Base-by-base conservation (phyloP, 2,329 filamentous ascomycete species). In the Calonectria hawksworthii region DNA sequence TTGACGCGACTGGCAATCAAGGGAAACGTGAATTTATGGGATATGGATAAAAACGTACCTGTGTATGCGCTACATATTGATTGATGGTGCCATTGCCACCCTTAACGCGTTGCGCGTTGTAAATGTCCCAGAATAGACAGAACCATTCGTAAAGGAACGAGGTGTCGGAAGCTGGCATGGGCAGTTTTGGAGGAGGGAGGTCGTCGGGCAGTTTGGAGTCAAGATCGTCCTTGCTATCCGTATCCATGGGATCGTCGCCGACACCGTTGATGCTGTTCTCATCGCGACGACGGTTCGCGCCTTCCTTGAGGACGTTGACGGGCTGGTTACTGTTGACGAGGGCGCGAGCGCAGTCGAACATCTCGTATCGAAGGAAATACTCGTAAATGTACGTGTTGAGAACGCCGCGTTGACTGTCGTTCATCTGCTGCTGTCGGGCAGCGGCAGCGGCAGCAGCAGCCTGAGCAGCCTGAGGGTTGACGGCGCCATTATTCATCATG, bases 111-210 rank as follows among this genome's bases (percentile, higher is more conserved):
- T 96, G 94, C 71, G 95, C 95, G 82, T 93, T 93, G 86, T 94
- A 98, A 80, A 99, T 95, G 82, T 99, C 97, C 96, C 96, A 99
- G 85, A 99, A 99, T 68, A 98, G 91, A 82, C 93, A 95, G 88
- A 98, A 99, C 97, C 97, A 99, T 82, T 99, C 97, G 80, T 95
- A 94, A n/a, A 99, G 89, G 82, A 99, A 99, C 32, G 95, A 95
- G 76, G 91, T 94, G 81, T 94, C 94, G 70, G 90, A 90, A 75
- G 89, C 89, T 64, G 91, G 90, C 83, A 89, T 90, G 16, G 93
- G 92, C 8, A 95, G 88, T 76, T 92, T 92, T 16, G 95, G 93
- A 9, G 91, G 89, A 6, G 96, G 96, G 50, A 99, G 90, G 82
- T 98, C 96, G 72, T 93, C 91, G 0, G 95, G 94, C 54, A 94